Evolutionary conservation across 495 filamentous ascomycete species (phyloP).

Genomic region (Trichoderma gamsii): DNA sequence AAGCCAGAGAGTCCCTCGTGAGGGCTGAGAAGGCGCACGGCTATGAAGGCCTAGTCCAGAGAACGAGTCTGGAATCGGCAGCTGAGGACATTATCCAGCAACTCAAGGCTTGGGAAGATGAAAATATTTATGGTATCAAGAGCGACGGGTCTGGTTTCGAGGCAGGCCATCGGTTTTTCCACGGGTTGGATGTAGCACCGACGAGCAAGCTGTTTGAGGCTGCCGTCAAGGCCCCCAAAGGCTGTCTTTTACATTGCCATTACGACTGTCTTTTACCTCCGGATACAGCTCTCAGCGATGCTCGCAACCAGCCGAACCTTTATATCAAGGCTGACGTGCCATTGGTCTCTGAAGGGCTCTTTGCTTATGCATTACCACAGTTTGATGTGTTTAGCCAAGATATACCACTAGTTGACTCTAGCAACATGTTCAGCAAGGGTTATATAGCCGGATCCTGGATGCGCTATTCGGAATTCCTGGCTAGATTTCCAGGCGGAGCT

Average conservation of each 20-base stretch:
- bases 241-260: conserved; percentile 15
- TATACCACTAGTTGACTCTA: not conserved
- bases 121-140: conserved; percentile 13
- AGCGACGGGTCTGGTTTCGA: conserved; percentile 15
- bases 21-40: conserved; percentile 7
- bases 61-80: not conserved
- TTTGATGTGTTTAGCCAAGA: conserved; percentile 14
- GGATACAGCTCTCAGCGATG: conserved; percentile 2
- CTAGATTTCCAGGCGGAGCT: conserved; percentile 6
- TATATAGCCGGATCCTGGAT: conserved; percentile 15
- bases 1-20: conserved; percentile 10
- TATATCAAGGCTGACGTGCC: conserved; percentile 15
- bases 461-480: conserved; percentile 11
- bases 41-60: conserved; percentile 7
- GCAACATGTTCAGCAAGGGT: conserved; percentile 7
- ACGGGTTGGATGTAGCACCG: not conserved
- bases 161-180: conserved; percentile 15
- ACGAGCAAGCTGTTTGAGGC: conserved; percentile 6
- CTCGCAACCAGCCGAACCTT: conserved; percentile 5
- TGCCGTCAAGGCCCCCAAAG: conserved; percentile 16
- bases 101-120: conserved; percentile 15
- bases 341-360: conserved; percentile 4
- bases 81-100: conserved; percentile 9
- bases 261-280: conserved; percentile 13
- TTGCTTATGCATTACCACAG: conserved; percentile 12